Base-by-base conservation (phyloP, 257 asterid genomes). In the Verbascum thapsus region DNA sequence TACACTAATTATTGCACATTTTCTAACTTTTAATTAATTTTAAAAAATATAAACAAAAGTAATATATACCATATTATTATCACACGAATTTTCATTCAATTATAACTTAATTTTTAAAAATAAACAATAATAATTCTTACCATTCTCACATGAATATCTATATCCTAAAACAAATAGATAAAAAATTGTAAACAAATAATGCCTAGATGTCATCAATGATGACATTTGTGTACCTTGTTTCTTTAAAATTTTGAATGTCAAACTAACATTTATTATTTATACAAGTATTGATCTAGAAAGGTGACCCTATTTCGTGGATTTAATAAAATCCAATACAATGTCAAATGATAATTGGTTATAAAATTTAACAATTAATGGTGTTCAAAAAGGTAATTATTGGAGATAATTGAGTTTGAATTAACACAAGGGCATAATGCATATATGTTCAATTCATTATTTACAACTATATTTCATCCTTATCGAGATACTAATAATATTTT, bases 161-260 rank as follows among this genome's bases (percentile, higher is more conserved):
- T n/a, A n/a, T n/a, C n/a, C n/a, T n/a, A n/a, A n/a, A n/a, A n/a
- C n/a, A n/a, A n/a, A n/a, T n/a, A n/a, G n/a, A n/a, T n/a, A n/a
- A n/a, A n/a, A n/a, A n/a, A n/a, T n/a, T n/a, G n/a, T n/a, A n/a
- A n/a, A n/a, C n/a, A n/a, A n/a, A n/a, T n/a, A n/a, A n/a, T n/a
- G 32, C 3, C 2, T 26, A 65, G 63, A 70, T 38, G 69, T 47
- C 73, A 60, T 34, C 42, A 15, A 70, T 75, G 47, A 61, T 66
- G 53, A 34, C 53, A 53, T 65, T 70, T 70, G 64, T 26, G 35
- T 62, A n/a, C 47, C 58, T 41, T 1, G 61, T 47, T 68, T 58
- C 34, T 17, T 52, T 52, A 34, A 39, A 64, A 38, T 42, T 17
- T 52, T 52, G 40, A 39, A 64, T 45, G 68, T 64, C 73, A 64